Evolutionary conservation across 2,329 filamentous ascomycete species (phyloP), one percentile per base, ranked within the genome.

Genomic region (Penicillium sp.): DNA sequence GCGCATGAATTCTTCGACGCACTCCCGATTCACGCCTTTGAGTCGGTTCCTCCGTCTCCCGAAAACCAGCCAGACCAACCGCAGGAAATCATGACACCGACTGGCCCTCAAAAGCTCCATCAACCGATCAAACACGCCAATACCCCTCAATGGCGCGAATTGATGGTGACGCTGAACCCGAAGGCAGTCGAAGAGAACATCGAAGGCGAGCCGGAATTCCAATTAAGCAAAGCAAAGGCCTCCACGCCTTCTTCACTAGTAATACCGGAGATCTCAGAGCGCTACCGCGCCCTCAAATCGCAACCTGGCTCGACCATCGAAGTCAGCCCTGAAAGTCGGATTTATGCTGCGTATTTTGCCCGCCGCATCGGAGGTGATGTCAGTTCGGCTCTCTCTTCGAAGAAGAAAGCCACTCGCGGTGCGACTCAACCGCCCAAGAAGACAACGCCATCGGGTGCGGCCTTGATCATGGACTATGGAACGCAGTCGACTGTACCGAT

Each of bases 1-100:
- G 92, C 92, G 3, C 92, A 98, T 62, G 92, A 98, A 61, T 96
- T 98, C 72, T 98, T 98, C 68, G 92, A 98, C 54, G 92, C 92
- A 2, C 80, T 98, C 0, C 92, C 92, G 22, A 95, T 98, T 52
- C 89, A 98, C 62, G 82, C 86, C 44, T 98, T 98, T 61, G 84
- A 96, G 63, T 83, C 85, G 10, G 74, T 90, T 34, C 62, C 74
- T 30, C 68, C 69, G 47, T 61, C 68, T 10, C 61, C 68, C 25
- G 57, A 72, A 40, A 50, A 65, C 52, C 45, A 55, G 30, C 22
- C 42, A 32, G 31, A 62, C 47, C 45, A 72, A 25, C 57, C 66
- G 4, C 61, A 72, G n/a, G 68, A 68, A 25, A 71, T 73, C 33
- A 67, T 64, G 54, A 69, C 67, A 7, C 64, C 70, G 2, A 74